Evolutionary conservation across 164 flowering plant species (phyloP).

Genomic region (Euptelea pleiosperma): DNA sequence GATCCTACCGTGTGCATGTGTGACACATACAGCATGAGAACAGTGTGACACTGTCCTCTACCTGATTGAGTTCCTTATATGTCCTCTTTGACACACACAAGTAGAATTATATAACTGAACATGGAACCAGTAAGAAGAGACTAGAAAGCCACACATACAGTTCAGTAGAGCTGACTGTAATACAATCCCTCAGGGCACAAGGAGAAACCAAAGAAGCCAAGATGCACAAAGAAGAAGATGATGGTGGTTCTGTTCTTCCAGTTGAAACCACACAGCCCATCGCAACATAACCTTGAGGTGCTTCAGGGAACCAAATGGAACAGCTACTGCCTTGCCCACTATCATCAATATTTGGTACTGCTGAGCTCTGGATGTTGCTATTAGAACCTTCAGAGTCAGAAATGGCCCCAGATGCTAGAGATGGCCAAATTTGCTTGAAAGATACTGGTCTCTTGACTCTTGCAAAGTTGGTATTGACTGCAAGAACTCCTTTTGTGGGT

Average conservation of each 20-base stretch:
- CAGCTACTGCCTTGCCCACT: conserved; percentile 33
- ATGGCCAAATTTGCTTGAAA: conserved; percentile 73
- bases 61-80: too few species aligned
- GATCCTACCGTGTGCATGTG: not conserved
- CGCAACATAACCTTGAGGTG: conserved; percentile 92
- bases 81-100: too few species aligned
- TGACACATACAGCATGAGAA: too few species aligned
- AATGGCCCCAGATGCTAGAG: conserved; percentile 21
- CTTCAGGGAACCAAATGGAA: conserved; percentile 92
- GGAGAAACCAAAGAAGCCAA: conserved; percentile 71
- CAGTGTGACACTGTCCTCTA: too few species aligned
- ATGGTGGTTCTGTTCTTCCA: conserved; percentile 60
- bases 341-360: conserved; percentile 2
- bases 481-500: conserved; percentile 86
- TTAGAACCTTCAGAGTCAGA: conserved; percentile 18
- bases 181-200: conserved; percentile 77
- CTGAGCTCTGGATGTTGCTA: conserved; percentile 4
- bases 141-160: conserved; percentile 39
- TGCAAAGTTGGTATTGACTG: conserved; percentile 66
- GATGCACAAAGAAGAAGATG: conserved; percentile 75
- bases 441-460: conserved; percentile 81
- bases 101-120: conserved; percentile 1
- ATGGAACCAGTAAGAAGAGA: conserved; percentile 7
- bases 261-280: conserved; percentile 88
- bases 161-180: conserved; percentile 39